phyloP scores from a whole-genome alignment of 2,329 filamentous ascomycete species.

The Hypoxylon sp. region DNA sequence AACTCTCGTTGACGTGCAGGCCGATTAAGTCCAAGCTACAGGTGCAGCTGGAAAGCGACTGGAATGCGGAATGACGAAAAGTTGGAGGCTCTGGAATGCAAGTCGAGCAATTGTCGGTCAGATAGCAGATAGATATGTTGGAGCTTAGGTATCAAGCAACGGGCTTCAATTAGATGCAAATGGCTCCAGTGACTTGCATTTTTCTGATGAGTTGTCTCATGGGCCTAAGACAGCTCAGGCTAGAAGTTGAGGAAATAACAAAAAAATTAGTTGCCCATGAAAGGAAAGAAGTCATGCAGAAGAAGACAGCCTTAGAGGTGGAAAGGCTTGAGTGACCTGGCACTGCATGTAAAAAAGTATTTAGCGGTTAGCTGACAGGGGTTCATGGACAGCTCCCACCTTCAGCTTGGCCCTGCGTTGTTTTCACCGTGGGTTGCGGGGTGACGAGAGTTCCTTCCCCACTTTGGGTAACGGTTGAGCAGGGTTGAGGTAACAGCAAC shows the following conservation, averaged over 20 bases:
- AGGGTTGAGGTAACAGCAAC: slow-evolving; percentile 15
- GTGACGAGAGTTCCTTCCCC: slow-evolving; percentile 38
- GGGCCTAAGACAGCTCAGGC: slow-evolving; percentile 6
- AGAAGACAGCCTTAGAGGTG: slow-evolving; percentile 25
- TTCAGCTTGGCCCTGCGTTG: slow-evolving; percentile 37
- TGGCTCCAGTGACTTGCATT: slow-evolving; percentile 25
- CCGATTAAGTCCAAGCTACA: slow-evolving; percentile 18
- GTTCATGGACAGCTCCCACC: slow-evolving; percentile 30
- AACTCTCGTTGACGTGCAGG: slow-evolving; percentile 36
- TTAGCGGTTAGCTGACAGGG: slow-evolving; percentile 33
- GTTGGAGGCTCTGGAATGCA: slow-evolving; percentile 35
- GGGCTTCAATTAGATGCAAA: slow-evolving; percentile 22
- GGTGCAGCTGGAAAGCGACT: slow-evolving; percentile 11
- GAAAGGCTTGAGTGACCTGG: slow-evolving; percentile 46
- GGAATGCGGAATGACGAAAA: slow-evolving; percentile 39
- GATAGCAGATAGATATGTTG: slow-evolving; percentile 1
- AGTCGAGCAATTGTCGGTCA: slow-evolving; percentile 12
- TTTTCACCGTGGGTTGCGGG: slow-evolving; percentile 46
- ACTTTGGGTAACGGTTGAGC: slow-evolving; percentile 26
- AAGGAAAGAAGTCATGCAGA: slow-evolving; percentile 22
- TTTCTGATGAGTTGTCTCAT: slow-evolving; percentile 15
- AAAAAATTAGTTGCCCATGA: slow-evolving; percentile 13
- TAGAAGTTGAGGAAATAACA: slow-evolving; percentile 17
- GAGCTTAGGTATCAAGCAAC: slow-evolving; percentile 29
- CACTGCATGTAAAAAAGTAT: slow-evolving; percentile 43